Percentiles rank a stretch among this genome's conserved stretches.
These are phyloP conservation scores for Albifimbria verrucaria DNA, from an alignment of 2,329 filamentous ascomycete species.

Conservation along the genomic window DNA sequence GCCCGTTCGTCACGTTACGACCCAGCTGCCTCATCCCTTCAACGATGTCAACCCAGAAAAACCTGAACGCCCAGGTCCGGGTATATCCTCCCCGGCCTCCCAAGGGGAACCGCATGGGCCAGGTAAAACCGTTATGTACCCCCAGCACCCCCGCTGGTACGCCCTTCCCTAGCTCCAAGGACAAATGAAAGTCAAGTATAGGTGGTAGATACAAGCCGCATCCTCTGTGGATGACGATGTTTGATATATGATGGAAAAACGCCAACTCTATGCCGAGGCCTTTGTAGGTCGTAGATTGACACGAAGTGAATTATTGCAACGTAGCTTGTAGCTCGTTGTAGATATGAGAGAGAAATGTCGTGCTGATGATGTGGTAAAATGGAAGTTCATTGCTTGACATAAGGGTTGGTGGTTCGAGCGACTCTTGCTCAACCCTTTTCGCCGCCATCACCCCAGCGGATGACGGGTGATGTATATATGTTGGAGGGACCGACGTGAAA, in stretches of 20 bases:
- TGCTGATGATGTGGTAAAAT: no score
- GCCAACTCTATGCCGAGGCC: slow-evolving; percentile 31
- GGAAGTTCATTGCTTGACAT: no score
- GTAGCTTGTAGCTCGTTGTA: slow-evolving; percentile 17
- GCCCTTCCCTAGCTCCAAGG: slow-evolving; percentile 1
- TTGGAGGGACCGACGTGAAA: no score
- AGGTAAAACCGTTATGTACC: not conserved
- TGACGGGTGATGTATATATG: no score
- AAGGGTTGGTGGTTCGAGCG: no score
- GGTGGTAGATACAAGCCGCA: slow-evolving; percentile 23
- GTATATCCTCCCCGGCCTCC: not conserved
- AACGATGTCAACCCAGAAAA: slow-evolving; percentile 7
- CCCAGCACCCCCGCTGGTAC: not conserved
- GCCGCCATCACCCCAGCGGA: no score
- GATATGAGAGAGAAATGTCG: slow-evolving; percentile 18
- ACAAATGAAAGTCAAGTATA: slow-evolving; percentile 13
- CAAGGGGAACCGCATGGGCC: not conserved
- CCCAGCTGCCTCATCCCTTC: not conserved
- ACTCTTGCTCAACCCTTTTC: no score
- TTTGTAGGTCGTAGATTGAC: slow-evolving; percentile 19
- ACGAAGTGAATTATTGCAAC: slow-evolving; percentile 20
- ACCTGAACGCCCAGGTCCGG: slow-evolving; percentile 1
- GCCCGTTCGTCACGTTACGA: not conserved
- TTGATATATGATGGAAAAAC: slow-evolving; percentile 20
- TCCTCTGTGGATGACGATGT: slow-evolving; percentile 14